These are phyloP conservation scores for Phytophthora macrochlamydospora DNA, from an alignment of 352 stramenopile genomes.

Conservation along the genomic window DNA sequence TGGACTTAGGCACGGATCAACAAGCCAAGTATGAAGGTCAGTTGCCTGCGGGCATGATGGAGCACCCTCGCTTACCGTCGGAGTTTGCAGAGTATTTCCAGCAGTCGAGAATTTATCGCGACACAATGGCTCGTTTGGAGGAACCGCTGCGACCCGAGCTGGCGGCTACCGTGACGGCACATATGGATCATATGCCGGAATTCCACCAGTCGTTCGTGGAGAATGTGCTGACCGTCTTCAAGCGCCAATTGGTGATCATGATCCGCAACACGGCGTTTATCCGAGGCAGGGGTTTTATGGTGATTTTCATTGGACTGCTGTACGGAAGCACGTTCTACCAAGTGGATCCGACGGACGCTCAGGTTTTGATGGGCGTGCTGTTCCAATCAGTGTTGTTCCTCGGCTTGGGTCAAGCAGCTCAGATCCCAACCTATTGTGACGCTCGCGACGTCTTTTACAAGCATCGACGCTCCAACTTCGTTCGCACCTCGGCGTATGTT, in stretches of 20 bases:
- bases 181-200: conserved; percentile 69
- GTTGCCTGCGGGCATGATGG: conserved; percentile 3
- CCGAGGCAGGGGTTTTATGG: conserved; percentile 33
- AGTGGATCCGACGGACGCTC: conserved; percentile 25
- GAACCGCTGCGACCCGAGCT: conserved; percentile 88
- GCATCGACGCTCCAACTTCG: conserved; percentile 76
- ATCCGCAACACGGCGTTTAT: conserved; percentile 46
- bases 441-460: conserved; percentile 74
- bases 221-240: conserved; percentile 25
- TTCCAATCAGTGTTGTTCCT: conserved; percentile 83
- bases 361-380: conserved; percentile 68
- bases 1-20: conserved; percentile 33
- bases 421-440: conserved; percentile 74
- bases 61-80: conserved; percentile 7
- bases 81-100: conserved; percentile 31
- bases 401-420: conserved; percentile 63
- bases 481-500: conserved; percentile 66
- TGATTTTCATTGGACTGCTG: conserved; percentile 48
- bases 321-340: conserved; percentile 47
- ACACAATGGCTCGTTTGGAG: conserved; percentile 75
- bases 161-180: conserved; percentile 62
- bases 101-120: conserved; percentile 22
- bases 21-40: conserved; percentile 23
- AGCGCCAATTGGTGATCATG: conserved; percentile 61
- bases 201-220: conserved; percentile 29